A percentile compares a stretch with the other conserved stretches of the same genome.
Evolutionary conservation across 2,329 filamentous ascomycete genomes (phyloP).

Genomic region (Sclerotinia minor): DNA sequence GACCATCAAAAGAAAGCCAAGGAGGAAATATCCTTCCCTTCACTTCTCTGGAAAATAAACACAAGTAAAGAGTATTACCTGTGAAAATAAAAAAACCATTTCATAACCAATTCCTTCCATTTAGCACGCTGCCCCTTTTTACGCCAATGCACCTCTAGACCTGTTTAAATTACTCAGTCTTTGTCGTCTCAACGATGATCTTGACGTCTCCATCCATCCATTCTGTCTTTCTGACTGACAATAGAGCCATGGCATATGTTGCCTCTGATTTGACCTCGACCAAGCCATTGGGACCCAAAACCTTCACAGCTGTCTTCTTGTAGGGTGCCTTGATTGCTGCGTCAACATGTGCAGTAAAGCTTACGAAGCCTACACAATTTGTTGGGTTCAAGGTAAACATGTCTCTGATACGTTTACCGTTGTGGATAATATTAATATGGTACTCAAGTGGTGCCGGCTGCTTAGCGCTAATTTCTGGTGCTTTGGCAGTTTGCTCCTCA

Average conservation of each 20-base stretch:
- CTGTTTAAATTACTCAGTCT: slow-evolving; percentile 6
- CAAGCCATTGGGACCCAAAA: slow-evolving; percentile 34
- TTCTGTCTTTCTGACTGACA: slow-evolving; percentile 31
- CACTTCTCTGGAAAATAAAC: background rate
- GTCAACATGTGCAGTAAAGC: slow-evolving; percentile 35
- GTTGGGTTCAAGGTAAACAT: slow-evolving; percentile 29
- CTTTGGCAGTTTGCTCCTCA: background rate
- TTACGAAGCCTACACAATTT: slow-evolving; percentile 35
- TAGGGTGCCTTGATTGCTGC: slow-evolving; percentile 29
- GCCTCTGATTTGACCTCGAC: slow-evolving; percentile 34
- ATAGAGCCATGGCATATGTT: slow-evolving; percentile 32
- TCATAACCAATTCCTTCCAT: background rate
- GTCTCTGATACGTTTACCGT: slow-evolving; percentile 32
- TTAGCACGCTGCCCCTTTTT: background rate
- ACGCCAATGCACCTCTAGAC: background rate
- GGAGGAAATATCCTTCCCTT: background rate
- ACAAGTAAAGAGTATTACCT: background rate
- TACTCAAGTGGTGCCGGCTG: slow-evolving; percentile 27
- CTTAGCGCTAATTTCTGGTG: background rate
- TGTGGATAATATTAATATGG: slow-evolving; percentile 37
- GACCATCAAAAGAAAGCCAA: slow-evolving; percentile 14
- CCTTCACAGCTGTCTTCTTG: slow-evolving; percentile 31
- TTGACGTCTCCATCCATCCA: slow-evolving; percentile 41
- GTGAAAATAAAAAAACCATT: background rate
- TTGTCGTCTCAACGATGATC: slow-evolving; percentile 33